Evolutionary conservation across 805 yeast genomes (phyloP), one percentile per base, ranked within the genome.

Genomic region (Metschnikowia noctiluminum): DNA sequence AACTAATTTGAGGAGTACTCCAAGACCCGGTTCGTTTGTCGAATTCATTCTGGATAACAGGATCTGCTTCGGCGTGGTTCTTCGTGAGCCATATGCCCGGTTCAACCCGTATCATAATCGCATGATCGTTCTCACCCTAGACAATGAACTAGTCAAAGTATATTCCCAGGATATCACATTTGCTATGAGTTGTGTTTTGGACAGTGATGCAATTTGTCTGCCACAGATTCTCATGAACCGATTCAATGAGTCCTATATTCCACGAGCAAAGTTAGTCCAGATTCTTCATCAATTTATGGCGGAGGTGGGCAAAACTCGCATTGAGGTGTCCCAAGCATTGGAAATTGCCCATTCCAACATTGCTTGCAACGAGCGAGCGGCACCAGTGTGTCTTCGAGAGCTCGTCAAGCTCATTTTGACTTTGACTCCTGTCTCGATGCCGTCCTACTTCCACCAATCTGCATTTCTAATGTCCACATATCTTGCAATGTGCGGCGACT

Each of bases 1-100:
- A 7, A 35, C 44, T n/a, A 49, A 47, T 46, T 14, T 32, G 31
- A 14, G 16, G 1, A n/a, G 30, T 6, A 46, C 57, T 8, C 69
- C 71, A 0, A 46, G 42, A 1, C 49, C 50, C 5, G 81, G 81
- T 1, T 69, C 78, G 2, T 48, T 76, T 1, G 68, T 76, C 7
- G 78, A 74, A 50, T 66, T 65, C 48, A 39, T 51, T 1, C 57
- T 62, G 28, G 57, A 56, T 2, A 38, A 47, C 7, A 54, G 52
- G 8, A 44, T 61, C 6, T 47, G 46, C 3, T 57, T 70, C 45
- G 81, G 80, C 2, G 54, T 74, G 2, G 77, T 77, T 3, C 42
- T 73, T 5, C 46, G 64, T 38, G 63, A 52, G 15, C 57, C 71
- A 0, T 44, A 49, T 38, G 63, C 75, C 4, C 62, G 54, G 28